Evolutionary conservation across 345 rosid genomes (phyloP), one percentile per base, ranked within the genome.

Genomic region (Syzygium oleosum): DNA sequence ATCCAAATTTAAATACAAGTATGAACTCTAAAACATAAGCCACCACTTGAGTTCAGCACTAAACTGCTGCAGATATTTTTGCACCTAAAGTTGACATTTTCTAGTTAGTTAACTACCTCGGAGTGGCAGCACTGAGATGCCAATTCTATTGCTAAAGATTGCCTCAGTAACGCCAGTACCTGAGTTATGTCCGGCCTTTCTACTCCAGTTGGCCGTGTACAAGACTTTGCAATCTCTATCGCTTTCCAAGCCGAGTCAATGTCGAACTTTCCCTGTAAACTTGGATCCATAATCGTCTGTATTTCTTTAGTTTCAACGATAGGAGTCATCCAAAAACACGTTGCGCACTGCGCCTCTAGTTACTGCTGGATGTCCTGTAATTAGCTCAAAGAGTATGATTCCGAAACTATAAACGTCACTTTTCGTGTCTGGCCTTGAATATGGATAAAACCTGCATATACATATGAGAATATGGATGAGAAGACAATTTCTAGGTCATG

Each of bases 351-450:
- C 85, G 5, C 89, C 90, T 87, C 87, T 89, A 84, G 91, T 88
- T 7, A 93, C 86, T 7, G 93, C 92, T n/a, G 92, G 88, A 87
- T 53, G 80, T 12, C 95, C 95, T 23, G 95, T 94, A 49, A 94
- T 90, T 80, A 94, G 73, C 91, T 94, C 94, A 9, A 94, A 58
- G 23, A 94, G 91, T 59, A 94, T 91, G 46, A 94, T 88, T 49
- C 95, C 94, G 27, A 93, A 93, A 46, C 94, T 92, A 88, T 91
- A 94, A 17, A 94, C 93, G 85, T 94, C 96, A 51, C 95, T 94
- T 89, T 91, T 93, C 92, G 90, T 87, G 16, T 85, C 87, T 17
- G 56, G 88, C 89, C 51, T 87, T 84, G 86, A 85, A 12, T 79
- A 84, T 17, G 65, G 29, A 27, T 77, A 84, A 77, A 52, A 77